Conservation (phyloP, 768 basidiomycete species). For the Panellus pusillus region DNA sequence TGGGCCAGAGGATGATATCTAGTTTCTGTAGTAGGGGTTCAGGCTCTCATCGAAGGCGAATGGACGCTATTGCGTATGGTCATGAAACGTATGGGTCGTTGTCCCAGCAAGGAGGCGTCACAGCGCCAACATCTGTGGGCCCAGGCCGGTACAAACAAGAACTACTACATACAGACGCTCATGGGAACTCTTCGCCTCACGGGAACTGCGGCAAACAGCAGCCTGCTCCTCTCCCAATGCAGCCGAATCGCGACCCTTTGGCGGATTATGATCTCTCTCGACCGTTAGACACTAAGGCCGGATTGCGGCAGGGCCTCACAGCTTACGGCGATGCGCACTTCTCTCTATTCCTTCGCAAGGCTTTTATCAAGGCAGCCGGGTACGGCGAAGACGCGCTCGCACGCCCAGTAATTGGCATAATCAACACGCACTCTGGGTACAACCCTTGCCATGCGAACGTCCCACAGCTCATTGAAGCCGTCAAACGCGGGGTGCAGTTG, state of each 20-base stretch:
- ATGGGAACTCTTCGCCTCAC: too few species aligned
- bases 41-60: too few species aligned
- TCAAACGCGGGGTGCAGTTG: constrained; percentile 20
- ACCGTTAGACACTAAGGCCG: constrained; percentile 12
- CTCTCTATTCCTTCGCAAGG: constrained; percentile 21
- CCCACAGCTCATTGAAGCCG: constrained; percentile 21
- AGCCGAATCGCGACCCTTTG: constrained; percentile 9
- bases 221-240: neutral
- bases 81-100: too few species aligned
- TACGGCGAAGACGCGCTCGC: constrained; percentile 22
- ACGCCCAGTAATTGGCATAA: constrained; percentile 20
- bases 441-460: constrained; percentile 23
- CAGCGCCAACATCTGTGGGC: too few species aligned
- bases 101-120: too few species aligned
- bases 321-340: constrained; percentile 21
- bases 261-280: constrained; percentile 21
- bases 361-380: constrained; percentile 21
- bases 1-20: constrained; percentile 67
- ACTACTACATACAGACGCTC: too few species aligned
- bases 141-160: too few species aligned
- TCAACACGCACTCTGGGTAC: constrained; percentile 19
- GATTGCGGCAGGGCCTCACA: constrained; percentile 21
- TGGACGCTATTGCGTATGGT: too few species aligned
- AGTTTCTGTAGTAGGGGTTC: neutral
- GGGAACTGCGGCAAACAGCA: too few species aligned